Evolutionary conservation across 1,284 basidiomycete genomes (phyloP).

Genomic region (Cryptococcus hybrid): DNA sequence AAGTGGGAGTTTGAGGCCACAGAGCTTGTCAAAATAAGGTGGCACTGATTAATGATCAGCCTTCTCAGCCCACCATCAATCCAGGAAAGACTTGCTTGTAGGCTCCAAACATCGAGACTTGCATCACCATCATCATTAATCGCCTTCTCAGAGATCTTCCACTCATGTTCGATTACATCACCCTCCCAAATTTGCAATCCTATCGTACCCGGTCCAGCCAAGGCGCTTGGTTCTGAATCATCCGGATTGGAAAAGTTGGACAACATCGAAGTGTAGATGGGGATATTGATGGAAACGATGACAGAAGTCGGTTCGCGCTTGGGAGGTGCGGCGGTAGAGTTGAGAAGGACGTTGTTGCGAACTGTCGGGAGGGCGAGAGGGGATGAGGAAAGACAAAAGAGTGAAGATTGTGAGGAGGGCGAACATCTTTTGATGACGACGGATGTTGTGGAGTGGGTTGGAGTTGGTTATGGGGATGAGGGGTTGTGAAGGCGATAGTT

Average conservation of each 20-base stretch:
- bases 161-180: background rate
- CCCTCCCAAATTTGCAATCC: background rate
- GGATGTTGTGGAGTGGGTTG: too few species aligned
- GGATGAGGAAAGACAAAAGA: background rate
- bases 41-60: background rate
- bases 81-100: background rate
- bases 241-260: background rate
- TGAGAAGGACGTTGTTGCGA: background rate
- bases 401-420: background rate
- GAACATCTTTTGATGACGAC: background rate
- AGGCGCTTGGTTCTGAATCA: background rate
- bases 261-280: background rate
- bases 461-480: background rate
- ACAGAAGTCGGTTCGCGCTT: background rate
- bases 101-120: background rate
- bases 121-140: background rate
- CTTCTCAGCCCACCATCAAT: background rate
- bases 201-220: background rate
- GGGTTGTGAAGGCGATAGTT: background rate
- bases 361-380: background rate
- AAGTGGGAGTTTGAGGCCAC: background rate
- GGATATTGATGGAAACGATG: background rate
- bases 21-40: background rate
- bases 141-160: background rate
- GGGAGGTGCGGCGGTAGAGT: background rate